Conservation (phyloP, 108 stramenopile species). For the Skeletonema grethae region DNA sequence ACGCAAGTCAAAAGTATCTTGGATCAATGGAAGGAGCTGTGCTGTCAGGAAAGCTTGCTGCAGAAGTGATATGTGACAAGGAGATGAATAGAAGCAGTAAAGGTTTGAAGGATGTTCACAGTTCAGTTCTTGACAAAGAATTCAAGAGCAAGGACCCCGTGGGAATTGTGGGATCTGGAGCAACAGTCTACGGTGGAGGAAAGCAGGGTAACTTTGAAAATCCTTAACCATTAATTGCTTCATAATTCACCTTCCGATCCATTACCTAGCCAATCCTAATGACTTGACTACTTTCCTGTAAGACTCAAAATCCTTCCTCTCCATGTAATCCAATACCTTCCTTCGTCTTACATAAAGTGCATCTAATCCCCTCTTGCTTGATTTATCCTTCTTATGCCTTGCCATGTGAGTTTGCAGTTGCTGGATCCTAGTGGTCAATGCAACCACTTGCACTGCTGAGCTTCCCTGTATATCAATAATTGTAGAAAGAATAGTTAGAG, state of each 20-base stretch:
- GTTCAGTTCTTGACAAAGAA: slow-evolving; percentile 54
- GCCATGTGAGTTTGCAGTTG: slow-evolving; percentile 85
- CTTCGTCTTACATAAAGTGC: slow-evolving; percentile 80
- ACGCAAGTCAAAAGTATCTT: slow-evolving; percentile 94
- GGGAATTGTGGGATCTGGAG: slow-evolving; percentile 88
- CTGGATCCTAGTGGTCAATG: slow-evolving; percentile 88
- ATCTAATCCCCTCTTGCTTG: slow-evolving; percentile 83
- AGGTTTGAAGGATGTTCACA: slow-evolving; percentile 78
- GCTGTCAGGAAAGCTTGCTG: slow-evolving; percentile 92
- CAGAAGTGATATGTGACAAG: slow-evolving; percentile 89
- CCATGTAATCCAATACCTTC: slow-evolving; percentile 91
- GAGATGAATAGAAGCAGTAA: slow-evolving; percentile 70
- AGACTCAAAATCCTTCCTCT: slow-evolving; percentile 86
- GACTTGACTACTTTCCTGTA: slow-evolving; percentile 87
- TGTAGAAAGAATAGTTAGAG: slow-evolving; percentile 11
- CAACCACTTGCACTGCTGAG: slow-evolving; percentile 62
- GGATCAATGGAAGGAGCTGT: slow-evolving; percentile 97
- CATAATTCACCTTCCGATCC: not conserved
- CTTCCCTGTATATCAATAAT: slow-evolving; percentile 26
- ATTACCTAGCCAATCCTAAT: slow-evolving; percentile 71
- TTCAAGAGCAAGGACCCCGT: slow-evolving; percentile 62
- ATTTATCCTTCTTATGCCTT: slow-evolving; percentile 83
- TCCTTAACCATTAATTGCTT: slow-evolving; percentile 12
- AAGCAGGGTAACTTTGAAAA: slow-evolving; percentile 53
- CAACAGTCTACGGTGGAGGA: slow-evolving; percentile 91